Evolutionary conservation across 2,329 filamentous ascomycete genomes (phyloP).

Genomic region (Pseudodiploospora longispora): DNA sequence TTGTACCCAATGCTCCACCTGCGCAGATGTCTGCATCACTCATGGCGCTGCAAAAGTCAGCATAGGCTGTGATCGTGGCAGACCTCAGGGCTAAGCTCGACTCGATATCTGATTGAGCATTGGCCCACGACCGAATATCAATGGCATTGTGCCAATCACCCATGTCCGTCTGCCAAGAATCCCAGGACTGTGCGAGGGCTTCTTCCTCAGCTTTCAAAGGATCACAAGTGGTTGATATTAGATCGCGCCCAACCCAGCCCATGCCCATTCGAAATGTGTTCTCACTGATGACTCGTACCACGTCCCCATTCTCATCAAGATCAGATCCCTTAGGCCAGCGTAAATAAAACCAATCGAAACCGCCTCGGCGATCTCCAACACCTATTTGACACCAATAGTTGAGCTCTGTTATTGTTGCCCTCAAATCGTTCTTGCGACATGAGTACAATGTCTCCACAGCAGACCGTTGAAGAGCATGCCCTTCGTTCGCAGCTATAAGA

Average conservation of each 20-base stretch:
- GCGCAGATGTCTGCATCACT: slow-evolving; percentile 60
- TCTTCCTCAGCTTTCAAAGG: slow-evolving; percentile 48
- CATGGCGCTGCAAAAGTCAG: slow-evolving; percentile 48
- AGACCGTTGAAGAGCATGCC: slow-evolving; percentile 64
- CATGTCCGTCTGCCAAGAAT: slow-evolving; percentile 59
- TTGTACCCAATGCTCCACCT: slow-evolving; percentile 35
- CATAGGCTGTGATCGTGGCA: slow-evolving; percentile 40
- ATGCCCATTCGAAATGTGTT: slow-evolving; percentile 71
- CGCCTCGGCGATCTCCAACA: slow-evolving; percentile 79
- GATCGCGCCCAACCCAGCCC: slow-evolving; percentile 65
- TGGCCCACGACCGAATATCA: slow-evolving; percentile 31
- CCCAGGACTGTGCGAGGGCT: slow-evolving; percentile 55
- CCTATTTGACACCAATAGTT: slow-evolving; percentile 97
- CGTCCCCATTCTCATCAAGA: slow-evolving; percentile 56
- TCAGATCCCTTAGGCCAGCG: slow-evolving; percentile 68
- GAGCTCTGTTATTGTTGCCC: slow-evolving; percentile 74
- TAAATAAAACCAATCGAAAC: slow-evolving; percentile 82
- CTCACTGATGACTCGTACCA: slow-evolving; percentile 71
- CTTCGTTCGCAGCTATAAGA: slow-evolving; percentile 78
- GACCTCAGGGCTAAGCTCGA: slow-evolving; percentile 6
- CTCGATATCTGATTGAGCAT: slow-evolving; percentile 5
- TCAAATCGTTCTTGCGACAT: slow-evolving; percentile 62
- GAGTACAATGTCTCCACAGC: slow-evolving; percentile 64
- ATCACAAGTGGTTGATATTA: slow-evolving; percentile 28
- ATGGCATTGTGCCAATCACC: slow-evolving; percentile 45